These are phyloP conservation scores for Harringtonia lauricola DNA, from an alignment of 2,329 filamentous ascomycete genomes.

Conservation along the genomic window DNA sequence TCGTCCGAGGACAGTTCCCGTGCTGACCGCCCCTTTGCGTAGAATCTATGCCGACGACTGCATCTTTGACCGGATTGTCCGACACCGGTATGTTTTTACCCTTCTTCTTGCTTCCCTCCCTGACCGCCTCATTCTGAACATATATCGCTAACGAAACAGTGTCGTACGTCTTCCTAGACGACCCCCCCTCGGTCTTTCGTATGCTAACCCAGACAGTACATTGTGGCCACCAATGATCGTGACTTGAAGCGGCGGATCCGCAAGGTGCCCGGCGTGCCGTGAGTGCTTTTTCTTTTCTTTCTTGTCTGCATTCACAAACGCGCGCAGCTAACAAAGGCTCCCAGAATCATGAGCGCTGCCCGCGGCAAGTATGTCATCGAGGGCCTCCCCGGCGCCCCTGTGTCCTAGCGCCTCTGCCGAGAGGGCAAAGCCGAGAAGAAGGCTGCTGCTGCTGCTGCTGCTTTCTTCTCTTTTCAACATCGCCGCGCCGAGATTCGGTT, in stretches of 20 bases:
- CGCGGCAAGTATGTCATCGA: slow-evolving; percentile 93
- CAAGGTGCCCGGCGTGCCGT: slow-evolving; percentile 60
- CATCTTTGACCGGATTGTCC: slow-evolving; percentile 62
- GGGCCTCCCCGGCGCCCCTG: slow-evolving; percentile 73
- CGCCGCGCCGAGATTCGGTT: too few relatives aligned
- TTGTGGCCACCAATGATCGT: slow-evolving; percentile 50
- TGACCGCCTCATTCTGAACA: slow-evolving; percentile 10
- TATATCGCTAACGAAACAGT: slow-evolving; percentile 27
- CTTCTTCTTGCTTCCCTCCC: background rate
- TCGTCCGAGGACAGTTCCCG: background rate
- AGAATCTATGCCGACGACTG: slow-evolving; percentile 70
- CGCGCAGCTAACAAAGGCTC: too few relatives aligned
- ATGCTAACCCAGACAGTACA: slow-evolving; percentile 7
- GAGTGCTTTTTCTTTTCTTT: background rate
- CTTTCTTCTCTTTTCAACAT: too few relatives aligned
- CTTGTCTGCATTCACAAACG: too few relatives aligned
- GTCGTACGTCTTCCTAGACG: slow-evolving; percentile 14
- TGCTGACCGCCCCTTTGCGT: slow-evolving; percentile 14
- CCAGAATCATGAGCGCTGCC: slow-evolving; percentile 65
- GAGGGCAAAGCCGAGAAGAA: background rate
- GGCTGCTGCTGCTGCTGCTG: background rate
- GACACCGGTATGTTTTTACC: slow-evolving; percentile 32
- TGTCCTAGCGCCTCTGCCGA: too few relatives aligned
- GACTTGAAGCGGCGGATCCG: slow-evolving; percentile 73
- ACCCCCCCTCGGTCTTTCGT: too few relatives aligned